A percentile compares a stretch with the other conserved stretches of the same genome.
These are phyloP conservation scores for Ostreobium quekettii DNA, from an alignment of 139 green algal species.

Conservation along the genomic window DNA sequence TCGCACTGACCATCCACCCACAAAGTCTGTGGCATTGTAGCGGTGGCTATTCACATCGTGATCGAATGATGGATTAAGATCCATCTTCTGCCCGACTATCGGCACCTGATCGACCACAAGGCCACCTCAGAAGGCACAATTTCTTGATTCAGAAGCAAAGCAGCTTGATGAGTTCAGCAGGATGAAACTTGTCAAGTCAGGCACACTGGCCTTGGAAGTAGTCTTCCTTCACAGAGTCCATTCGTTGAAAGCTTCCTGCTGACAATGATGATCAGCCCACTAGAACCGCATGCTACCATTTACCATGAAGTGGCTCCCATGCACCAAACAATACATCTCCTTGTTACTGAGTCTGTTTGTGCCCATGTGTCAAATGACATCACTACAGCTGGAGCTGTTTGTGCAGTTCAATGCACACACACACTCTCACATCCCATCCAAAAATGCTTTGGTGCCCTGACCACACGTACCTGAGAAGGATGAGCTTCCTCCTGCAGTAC, in stretches of 20 bases:
- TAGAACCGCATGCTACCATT: too few species aligned
- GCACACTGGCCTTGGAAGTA: not conserved
- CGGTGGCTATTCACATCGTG: not conserved
- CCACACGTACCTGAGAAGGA: conserved; percentile 8
- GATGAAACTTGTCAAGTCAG: not conserved
- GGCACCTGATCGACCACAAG: not conserved
- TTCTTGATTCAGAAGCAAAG: not conserved
- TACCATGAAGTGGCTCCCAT: too few species aligned
- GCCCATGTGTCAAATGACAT: too few species aligned
- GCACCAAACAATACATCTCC: too few species aligned
- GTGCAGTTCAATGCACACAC: too few species aligned
- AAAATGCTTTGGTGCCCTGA: too few species aligned
- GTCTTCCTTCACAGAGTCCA: not conserved
- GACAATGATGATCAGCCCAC: too few species aligned
- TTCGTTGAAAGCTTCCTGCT: not conserved
- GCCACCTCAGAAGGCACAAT: not conserved
- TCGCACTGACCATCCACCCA: not conserved
- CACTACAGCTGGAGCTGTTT: too few species aligned
- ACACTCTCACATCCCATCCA: too few species aligned
- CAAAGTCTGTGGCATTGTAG: conserved; percentile 3
- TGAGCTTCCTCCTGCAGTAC: conserved; percentile 11
- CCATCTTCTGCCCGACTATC: not conserved
- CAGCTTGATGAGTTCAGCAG: not conserved
- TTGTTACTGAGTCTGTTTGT: too few species aligned
- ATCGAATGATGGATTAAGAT: conserved; percentile 1